A percentile compares a stretch with the other conserved stretches of the same genome.
phyloP scores from a whole-genome alignment of 2,329 filamentous ascomycete species.

The Botrytis hyacinthi region DNA sequence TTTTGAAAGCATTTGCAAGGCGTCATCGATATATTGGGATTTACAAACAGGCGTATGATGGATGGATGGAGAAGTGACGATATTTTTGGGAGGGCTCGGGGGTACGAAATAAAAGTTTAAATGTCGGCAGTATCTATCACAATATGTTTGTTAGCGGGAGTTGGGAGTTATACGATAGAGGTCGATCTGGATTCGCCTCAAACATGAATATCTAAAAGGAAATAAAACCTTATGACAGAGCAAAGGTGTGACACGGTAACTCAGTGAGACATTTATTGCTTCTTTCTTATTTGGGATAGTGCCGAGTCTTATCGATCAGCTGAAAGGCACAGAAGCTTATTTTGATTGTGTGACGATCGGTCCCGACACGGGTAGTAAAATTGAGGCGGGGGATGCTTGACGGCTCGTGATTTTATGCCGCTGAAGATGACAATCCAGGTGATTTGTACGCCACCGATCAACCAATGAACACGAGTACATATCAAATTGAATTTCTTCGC shows the following conservation, averaged over 20 bases:
- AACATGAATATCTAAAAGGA: not conserved
- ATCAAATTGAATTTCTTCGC: not conserved
- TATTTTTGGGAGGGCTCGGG: not conserved
- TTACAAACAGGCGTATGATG: not conserved
- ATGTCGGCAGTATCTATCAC: not conserved
- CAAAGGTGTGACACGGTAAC: not conserved
- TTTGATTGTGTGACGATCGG: not conserved
- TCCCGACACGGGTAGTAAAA: not conserved
- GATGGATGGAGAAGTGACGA: not conserved
- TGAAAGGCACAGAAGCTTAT: not conserved
- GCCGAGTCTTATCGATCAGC: not conserved
- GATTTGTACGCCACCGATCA: not conserved
- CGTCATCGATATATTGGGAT: slow-evolving; percentile 1
- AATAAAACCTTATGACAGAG: not conserved
- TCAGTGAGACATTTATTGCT: not conserved
- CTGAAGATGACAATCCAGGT: not conserved
- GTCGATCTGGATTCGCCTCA: slow-evolving; percentile 6
- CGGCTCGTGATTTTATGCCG: not conserved
- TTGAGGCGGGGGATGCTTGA: not conserved
- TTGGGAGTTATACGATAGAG: not conserved
- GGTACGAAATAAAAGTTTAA: not conserved
- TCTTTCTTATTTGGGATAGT: not conserved
- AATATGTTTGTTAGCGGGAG: not conserved
- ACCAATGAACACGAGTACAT: not conserved
- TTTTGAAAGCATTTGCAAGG: slow-evolving; percentile 14